Evolutionary conservation across 306 rosid genomes (phyloP).

Genomic region (Begonia masoniana): DNA sequence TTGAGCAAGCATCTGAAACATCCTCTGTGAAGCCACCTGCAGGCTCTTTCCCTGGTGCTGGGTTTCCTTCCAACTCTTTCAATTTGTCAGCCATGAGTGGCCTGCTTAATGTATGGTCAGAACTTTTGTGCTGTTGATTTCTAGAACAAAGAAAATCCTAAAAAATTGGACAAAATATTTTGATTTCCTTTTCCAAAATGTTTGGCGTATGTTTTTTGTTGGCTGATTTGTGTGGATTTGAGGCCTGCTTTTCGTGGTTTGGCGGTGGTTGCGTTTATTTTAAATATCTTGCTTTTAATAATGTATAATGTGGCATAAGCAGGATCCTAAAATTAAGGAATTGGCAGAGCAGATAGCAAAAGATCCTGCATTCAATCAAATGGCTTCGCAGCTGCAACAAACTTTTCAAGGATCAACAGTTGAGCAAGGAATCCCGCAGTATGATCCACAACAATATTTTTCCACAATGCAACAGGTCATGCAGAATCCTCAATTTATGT

Average conservation of each 20-base stretch:
- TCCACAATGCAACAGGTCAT: slow-evolving; percentile 95
- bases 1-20: slow-evolving; percentile 10
- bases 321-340: slow-evolving; percentile 98
- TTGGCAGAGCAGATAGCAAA: slow-evolving; percentile 90
- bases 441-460: slow-evolving; percentile 73
- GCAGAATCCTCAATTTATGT: slow-evolving; percentile 95
- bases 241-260: too few species aligned
- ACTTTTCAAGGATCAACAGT: slow-evolving; percentile 58
- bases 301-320: slow-evolving; percentile 7
- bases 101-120: slow-evolving; percentile 67
- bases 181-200: too few species aligned
- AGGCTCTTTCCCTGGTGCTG: slow-evolving; percentile 37
- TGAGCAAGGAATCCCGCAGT: slow-evolving; percentile 57
- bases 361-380: slow-evolving; percentile 93
- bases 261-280: too few species aligned
- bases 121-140: neutral
- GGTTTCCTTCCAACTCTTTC: slow-evolving; percentile 56
- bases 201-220: too few species aligned
- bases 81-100: slow-evolving; percentile 92
- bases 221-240: too few species aligned
- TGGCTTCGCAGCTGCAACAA: slow-evolving; percentile 95
- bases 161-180: too few species aligned
- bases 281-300: too few species aligned
- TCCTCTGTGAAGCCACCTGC: slow-evolving; percentile 40
- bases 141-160: too few species aligned